Conservation (phyloP, 306 rosid genomes). For the Citrullus amarus region DNA sequence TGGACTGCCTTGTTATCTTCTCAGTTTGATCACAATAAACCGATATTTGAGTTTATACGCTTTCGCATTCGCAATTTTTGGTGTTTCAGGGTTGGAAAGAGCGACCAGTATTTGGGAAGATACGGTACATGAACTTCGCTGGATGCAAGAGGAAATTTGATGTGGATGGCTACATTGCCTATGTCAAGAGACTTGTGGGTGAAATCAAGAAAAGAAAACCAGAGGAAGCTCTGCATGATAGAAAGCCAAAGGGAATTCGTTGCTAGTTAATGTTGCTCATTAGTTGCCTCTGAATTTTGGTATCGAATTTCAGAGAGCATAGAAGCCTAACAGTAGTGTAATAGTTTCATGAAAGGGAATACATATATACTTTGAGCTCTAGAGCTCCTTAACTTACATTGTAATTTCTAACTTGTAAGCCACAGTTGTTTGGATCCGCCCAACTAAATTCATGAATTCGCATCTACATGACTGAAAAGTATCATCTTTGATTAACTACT, state of each 20-base stretch:
- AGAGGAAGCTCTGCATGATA: conserved; percentile 24
- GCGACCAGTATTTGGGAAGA: conserved; percentile 76
- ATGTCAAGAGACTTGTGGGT: conserved; percentile 39
- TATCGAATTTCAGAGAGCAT: not conserved
- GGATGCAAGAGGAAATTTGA: conserved; percentile 91
- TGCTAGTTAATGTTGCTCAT: not conserved
- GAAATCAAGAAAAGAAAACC: conserved; percentile 59
- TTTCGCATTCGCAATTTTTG: not conserved
- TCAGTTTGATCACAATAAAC: not conserved
- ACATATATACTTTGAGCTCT: not conserved
- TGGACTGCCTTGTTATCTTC: not conserved
- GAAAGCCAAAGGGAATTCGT: conserved; percentile 38
- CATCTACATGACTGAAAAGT: not conserved
- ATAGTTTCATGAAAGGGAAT: not conserved
- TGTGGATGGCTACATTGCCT: conserved; percentile 60
- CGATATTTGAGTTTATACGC: not conserved
- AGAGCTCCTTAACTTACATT: not conserved
- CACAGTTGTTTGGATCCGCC: not conserved
- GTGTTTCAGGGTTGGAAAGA: conserved; percentile 76
- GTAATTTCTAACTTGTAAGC: not conserved
- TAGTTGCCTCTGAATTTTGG: no score
- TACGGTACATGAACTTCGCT: conserved; percentile 81
- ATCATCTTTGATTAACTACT: not conserved
- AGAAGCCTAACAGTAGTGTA: not conserved
- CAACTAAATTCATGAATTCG: not conserved